Evolutionary conservation across 73 alveolate species (phyloP).

Genomic region (Paramecium bursaria): DNA sequence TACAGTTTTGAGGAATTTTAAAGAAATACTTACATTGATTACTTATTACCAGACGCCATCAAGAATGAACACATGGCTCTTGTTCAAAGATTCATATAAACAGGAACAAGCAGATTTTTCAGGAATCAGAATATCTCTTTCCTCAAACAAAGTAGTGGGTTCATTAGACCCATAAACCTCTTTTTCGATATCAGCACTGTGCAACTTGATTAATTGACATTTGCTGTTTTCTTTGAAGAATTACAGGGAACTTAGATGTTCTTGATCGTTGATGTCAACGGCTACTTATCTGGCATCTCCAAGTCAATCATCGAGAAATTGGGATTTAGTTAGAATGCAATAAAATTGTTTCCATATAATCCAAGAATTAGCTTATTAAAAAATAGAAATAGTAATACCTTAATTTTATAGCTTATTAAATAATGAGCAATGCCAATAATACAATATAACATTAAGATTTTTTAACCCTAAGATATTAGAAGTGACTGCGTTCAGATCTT

Average conservation of each 20-base stretch:
- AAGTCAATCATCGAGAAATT: too few species aligned
- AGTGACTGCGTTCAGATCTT: too few species aligned
- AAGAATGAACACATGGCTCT: conserved; percentile 18
- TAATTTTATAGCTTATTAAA: too few species aligned
- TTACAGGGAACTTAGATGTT: not conserved
- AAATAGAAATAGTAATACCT: too few species aligned
- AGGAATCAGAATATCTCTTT: conserved; percentile 32
- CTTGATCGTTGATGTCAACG: conserved; percentile 36
- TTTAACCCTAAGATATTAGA: too few species aligned
- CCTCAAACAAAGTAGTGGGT: not conserved
- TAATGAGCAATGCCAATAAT: too few species aligned
- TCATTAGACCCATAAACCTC: conserved; percentile 15
- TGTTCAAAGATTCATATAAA: conserved; percentile 22
- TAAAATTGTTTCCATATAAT: too few species aligned
- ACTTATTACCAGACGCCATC: not conserved
- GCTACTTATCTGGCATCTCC: too few species aligned
- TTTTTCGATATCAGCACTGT: not conserved
- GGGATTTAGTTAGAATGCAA: too few species aligned
- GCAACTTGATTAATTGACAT: conserved; percentile 33
- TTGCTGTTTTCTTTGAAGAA: conserved; percentile 53
- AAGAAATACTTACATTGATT: conserved; percentile 17
- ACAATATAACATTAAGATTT: too few species aligned
- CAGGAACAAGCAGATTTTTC: conserved; percentile 25
- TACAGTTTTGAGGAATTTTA: conserved; percentile 27
- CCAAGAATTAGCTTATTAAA: too few species aligned